Base-by-base conservation (phyloP, 108 stramenopile species). In the Nitzschia sp. region DNA sequence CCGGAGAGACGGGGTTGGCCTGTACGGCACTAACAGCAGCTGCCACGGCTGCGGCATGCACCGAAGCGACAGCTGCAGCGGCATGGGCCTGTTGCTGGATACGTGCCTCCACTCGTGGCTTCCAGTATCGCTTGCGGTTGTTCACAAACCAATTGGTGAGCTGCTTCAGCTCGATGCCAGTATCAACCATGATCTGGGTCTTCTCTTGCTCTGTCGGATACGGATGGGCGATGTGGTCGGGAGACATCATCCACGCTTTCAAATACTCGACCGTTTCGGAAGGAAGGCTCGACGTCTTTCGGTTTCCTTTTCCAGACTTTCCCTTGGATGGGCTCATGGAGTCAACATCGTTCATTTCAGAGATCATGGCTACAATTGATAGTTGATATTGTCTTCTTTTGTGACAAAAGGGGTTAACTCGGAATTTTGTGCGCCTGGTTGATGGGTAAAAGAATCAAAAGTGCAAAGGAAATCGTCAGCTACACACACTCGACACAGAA, bases 101-200 rank as follows among this genome's bases (percentile, higher is more conserved):
- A 45, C 82, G 80, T 30, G 88, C 90, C 69, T 90, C 93, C 0
- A 91, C 84, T 21, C 90, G 73, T 11, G 91, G 91, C 66, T 95
- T 95, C 94, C 94, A 95, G 68, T 69, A 93, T 45, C 94, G 29
- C 72, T 95, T 95, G 48, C 94, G 85, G 56, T 95, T 95, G 75
- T 95, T 95, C n/a, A 92, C 91, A 72, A 95, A 92, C 94, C 94
- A 95, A 72, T 95, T 95, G 9, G 94, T 92, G 11, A 95, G 82
- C 35, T 92, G 94, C 83, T 95, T 95, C 27, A 95, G 71, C 66
- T 91, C 90, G 60, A 95, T 95, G 23, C 91, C 89, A 5, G 94
- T 95, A 26, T 89, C 91, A 45, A 75, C 71, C 87, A 92, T 92
- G 47, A 95, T 95, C 53, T 82, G 53, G 13, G 77, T 85, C 90